Evolutionary conservation across 78 protist species (phyloP), one percentile per base, ranked within the genome.

Genomic region (Dictyostelium citrinum): DNA sequence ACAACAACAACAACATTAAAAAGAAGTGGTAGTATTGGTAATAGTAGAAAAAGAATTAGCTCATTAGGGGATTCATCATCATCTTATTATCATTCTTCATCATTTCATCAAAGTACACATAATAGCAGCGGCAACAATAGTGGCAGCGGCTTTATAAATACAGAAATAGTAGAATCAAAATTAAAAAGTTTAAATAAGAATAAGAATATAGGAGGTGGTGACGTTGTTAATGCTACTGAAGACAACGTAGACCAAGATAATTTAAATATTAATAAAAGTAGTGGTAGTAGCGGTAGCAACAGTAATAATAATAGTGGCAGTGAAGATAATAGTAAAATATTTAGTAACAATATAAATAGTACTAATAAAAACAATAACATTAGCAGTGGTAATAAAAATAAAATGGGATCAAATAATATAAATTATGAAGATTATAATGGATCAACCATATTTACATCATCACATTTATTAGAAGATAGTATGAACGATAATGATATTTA

Each of bases 361-460:
- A 41, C 39, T 43, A 75, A n/a, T 22, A 41, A 75, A 9, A 41
- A 75, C 7, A 41, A 75, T 33, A 74, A n/a, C 9, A 74, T 27
- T 33, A 16, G 43, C 7, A 31, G 31, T 20, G 14, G 20, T 16
- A 37, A 7, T 71, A 22, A 29, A 12, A 31, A 71, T 35, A 55
- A 55, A 55, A 37, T 72, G 46, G 79, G 55, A 16, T 72, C 79
- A 72, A 29, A n/a, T 24, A 76, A 20, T 20, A 41, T 46, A 46
- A 16, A 46, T 20, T 41, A 78, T 49, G 41, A 49, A 46, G 70
- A 78, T 10, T 22, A 78, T 29, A 49, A 78, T 78, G 68, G 68
- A 49, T 49, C 83, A 49, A 78, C 83, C 29, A 46, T 78, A 49
- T 78, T 78, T 51, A 29, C 83, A 78, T 22, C 83, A 49, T 22